Evolutionary conservation across 2,329 filamentous ascomycete species (phyloP), one percentile per base, ranked within the genome.

Genomic region (Triangularia verruculosa): DNA sequence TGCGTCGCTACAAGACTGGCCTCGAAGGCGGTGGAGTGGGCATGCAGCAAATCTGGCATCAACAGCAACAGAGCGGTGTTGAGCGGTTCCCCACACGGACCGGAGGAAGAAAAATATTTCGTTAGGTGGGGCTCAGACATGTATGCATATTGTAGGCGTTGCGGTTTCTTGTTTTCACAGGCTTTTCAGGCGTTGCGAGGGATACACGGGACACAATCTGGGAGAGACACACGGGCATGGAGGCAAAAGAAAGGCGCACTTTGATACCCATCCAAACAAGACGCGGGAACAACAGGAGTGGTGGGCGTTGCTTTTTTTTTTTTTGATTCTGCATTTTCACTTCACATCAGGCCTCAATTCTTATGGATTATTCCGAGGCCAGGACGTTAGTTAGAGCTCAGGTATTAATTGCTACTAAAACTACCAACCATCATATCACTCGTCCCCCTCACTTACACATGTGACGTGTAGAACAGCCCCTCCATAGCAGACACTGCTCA

Each of bases 21-120:
- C 79, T 84, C 3, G 88, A 89, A 70, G 87, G 88, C 32, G 86
- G 86, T 0, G 86, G 85, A 2, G 81, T 86, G 3, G 86, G 86
- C 3, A 81, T 85, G 68, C 78, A 87, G 67, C 79, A 83, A 68
- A 73, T 87, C 13, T 89, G 85, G 84, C 84, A 88, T 68, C 77
- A 80, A 17, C 86, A 89, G 71, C 83, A 86, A 61, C 77, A 78
- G 43, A 86, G 80, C 62, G 86, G 86, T 0, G 80, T 83, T 0
- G 86, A 89, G 69, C 78, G 86, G 30, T 89, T 88, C 62, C 81
- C 83, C 0, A 77, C 80, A 0, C 77, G 79, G 54, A 84, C 82
- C 0, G 82, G 83, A 6, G 79, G 80, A 1, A 79, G 79, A 64
- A 77, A 81, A 43, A 75, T 87, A 13, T 87, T 87, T 70, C 68